Evolutionary conservation across 768 basidiomycete genomes (phyloP).

Genomic region (Candolleomyces efflorescens): DNA sequence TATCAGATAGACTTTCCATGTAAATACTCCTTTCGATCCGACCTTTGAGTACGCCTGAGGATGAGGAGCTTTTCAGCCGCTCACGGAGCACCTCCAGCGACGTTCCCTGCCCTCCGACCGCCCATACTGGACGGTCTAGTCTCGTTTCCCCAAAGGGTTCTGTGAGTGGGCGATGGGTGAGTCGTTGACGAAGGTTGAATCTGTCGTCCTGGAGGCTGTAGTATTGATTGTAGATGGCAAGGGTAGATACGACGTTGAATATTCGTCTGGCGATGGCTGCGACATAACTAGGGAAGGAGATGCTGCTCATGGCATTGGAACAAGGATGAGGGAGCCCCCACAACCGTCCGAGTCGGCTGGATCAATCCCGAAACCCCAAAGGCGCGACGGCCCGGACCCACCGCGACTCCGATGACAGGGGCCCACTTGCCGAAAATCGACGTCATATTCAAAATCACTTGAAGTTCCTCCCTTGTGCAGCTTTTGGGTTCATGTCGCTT

Average conservation of each 20-base stretch:
- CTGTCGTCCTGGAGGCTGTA: slow-evolving; percentile 27
- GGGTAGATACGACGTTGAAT: slow-evolving; percentile 60
- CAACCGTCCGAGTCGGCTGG: neutral
- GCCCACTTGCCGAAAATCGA: neutral
- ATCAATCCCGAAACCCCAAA: neutral
- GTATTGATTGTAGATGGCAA: slow-evolving; percentile 70
- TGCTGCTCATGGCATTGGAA: slow-evolving; percentile 31
- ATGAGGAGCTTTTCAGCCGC: neutral
- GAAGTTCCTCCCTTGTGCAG: too few species aligned
- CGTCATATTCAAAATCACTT: too few species aligned
- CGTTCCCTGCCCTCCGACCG: neutral
- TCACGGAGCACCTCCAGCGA: neutral
- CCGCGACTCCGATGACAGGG: neutral
- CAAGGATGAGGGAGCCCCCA: slow-evolving; percentile 3
- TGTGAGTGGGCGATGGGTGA: neutral
- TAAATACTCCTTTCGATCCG: neutral
- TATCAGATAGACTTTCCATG: neutral
- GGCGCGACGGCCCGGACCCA: neutral
- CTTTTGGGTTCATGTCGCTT: too few species aligned
- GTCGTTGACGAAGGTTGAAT: slow-evolving; percentile 5
- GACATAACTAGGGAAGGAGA: slow-evolving; percentile 57
- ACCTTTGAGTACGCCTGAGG: neutral
- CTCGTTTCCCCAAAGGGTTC: neutral
- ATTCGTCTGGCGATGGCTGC: slow-evolving; percentile 59
- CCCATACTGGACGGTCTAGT: neutral